Percentiles rank a stretch among this genome's conserved stretches.
phyloP scores from a whole-genome alignment of 495 filamentous ascomycete species.

The Friedmanniomyces endolithicus region DNA sequence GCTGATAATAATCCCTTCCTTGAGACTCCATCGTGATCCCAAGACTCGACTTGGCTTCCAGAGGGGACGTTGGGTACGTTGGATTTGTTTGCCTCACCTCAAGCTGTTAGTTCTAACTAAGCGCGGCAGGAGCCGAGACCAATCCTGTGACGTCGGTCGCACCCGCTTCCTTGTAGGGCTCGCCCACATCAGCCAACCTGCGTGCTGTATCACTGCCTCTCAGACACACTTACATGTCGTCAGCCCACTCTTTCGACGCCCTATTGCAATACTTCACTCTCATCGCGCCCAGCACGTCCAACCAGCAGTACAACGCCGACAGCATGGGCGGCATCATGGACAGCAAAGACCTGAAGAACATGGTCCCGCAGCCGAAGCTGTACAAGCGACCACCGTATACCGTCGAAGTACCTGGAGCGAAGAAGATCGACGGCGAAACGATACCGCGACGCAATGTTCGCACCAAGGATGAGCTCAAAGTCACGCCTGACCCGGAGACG shows the following conservation, averaged over 20 bases:
- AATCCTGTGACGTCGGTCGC: too few species aligned
- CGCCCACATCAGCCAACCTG: too few species aligned
- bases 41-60: too few species aligned
- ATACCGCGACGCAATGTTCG: slow-evolving; percentile 68
- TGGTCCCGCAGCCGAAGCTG: slow-evolving; percentile 49
- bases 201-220: too few species aligned
- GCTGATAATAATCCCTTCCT: too few species aligned
- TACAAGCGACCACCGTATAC: slow-evolving; percentile 55
- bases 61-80: too few species aligned
- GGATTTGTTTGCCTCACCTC: too few species aligned
- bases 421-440: slow-evolving; percentile 73
- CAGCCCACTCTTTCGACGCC: not conserved
- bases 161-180: too few species aligned
- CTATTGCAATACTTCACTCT: slow-evolving; percentile 6
- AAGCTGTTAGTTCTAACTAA: too few species aligned
- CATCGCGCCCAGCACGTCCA: slow-evolving; percentile 11
- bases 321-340: slow-evolving; percentile 20
- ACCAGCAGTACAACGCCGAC: slow-evolving; percentile 3
- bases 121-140: too few species aligned
- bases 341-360: slow-evolving; percentile 33
- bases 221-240: slow-evolving; percentile 18
- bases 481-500: slow-evolving; percentile 56
- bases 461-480: slow-evolving; percentile 57
- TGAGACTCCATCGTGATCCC: too few species aligned
- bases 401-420: slow-evolving; percentile 61